A percentile compares a stretch with the other conserved stretches of the same genome.
These are phyloP conservation scores for Coemansia sp. DNA, from an alignment of 192 early-diverging fungal species.

Conservation along the genomic window DNA sequence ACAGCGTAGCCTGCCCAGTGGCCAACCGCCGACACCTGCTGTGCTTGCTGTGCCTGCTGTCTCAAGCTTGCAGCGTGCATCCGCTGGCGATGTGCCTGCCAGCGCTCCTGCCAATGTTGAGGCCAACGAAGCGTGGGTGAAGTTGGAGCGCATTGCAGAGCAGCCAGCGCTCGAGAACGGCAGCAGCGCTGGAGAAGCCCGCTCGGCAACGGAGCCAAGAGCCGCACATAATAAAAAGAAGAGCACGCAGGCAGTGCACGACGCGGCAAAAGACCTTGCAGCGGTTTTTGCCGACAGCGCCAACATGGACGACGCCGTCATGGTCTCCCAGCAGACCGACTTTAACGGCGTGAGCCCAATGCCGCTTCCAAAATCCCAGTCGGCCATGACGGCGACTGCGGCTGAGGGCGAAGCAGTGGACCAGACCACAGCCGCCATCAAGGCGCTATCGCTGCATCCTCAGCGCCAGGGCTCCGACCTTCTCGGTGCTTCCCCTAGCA, in stretches of 20 bases:
- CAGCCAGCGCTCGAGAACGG: neutral
- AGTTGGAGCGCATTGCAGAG: conserved; percentile 27
- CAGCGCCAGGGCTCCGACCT: conserved; percentile 15
- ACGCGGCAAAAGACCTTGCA: conserved; percentile 12
- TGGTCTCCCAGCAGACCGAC: conserved; percentile 3
- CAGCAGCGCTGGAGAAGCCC: neutral
- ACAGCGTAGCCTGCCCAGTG: neutral
- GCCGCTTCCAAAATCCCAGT: conserved; percentile 3
- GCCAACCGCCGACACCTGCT: neutral
- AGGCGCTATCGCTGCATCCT: conserved; percentile 36
- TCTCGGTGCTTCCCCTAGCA: conserved; percentile 9
- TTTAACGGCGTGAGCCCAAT: neutral
- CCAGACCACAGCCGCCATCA: conserved; percentile 51
- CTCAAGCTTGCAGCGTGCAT: neutral
- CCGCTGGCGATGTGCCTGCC: conserved; percentile 1
- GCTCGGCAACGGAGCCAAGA: conserved; percentile 4
- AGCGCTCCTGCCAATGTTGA: conserved; percentile 10
- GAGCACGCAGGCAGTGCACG: conserved; percentile 21
- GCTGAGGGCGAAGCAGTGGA: conserved; percentile 18
- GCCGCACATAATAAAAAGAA: neutral
- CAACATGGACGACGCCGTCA: neutral
- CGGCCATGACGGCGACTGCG: conserved; percentile 6
- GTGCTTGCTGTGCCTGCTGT: neutral
- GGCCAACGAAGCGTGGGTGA: conserved; percentile 33
- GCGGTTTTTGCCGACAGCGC: neutral